A percentile compares a stretch with the other conserved stretches of the same genome.
phyloP scores from a whole-genome alignment of 441 rosid species.

The Croton setiger region DNA sequence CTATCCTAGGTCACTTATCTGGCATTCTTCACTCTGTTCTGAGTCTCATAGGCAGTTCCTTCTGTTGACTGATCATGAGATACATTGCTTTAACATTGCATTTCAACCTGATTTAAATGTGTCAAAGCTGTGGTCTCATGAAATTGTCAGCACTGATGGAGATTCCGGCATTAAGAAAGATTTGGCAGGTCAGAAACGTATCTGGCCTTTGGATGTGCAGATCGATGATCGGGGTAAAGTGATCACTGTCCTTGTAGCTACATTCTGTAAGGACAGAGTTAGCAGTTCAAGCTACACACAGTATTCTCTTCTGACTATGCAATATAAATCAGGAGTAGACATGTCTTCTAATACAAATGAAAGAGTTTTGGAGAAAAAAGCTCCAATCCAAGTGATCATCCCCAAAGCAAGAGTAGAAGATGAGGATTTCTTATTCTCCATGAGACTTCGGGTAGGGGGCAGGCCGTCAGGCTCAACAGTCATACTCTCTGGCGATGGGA shows the following conservation, averaged over 20 bases:
- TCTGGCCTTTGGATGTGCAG: slow-evolving; percentile 90
- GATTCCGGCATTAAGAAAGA: slow-evolving; percentile 86
- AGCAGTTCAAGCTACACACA: slow-evolving; percentile 83
- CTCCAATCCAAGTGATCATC: slow-evolving; percentile 87
- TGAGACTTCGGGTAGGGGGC: slow-evolving; percentile 86
- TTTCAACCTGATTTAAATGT: slow-evolving; percentile 45
- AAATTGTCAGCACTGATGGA: slow-evolving; percentile 77
- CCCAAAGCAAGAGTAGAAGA: slow-evolving; percentile 97
- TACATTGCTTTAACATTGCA: slow-evolving; percentile 57
- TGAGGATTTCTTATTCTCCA: slow-evolving; percentile 78
- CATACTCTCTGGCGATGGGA: slow-evolving; percentile 94
- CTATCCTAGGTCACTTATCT: slow-evolving; percentile 74
- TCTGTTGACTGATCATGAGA: slow-evolving; percentile 70
- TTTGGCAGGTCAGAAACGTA: slow-evolving; percentile 90
- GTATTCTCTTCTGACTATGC: slow-evolving; percentile 85
- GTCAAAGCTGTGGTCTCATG: slow-evolving; percentile 77
- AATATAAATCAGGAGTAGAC: slow-evolving; percentile 54
- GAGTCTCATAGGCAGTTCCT: slow-evolving; percentile 55
- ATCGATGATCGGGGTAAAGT: slow-evolving; percentile 76
- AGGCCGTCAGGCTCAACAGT: slow-evolving; percentile 79
- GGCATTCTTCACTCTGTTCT: slow-evolving; percentile 48
- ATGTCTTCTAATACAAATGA: slow-evolving; percentile 39
- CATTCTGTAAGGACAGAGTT: slow-evolving; percentile 80
- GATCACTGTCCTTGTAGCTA: slow-evolving; percentile 83
- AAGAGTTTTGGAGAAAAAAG: slow-evolving; percentile 75